Conservation (phyloP, 371 early-diverging fungal species). For the Lichtheimia ornata region DNA sequence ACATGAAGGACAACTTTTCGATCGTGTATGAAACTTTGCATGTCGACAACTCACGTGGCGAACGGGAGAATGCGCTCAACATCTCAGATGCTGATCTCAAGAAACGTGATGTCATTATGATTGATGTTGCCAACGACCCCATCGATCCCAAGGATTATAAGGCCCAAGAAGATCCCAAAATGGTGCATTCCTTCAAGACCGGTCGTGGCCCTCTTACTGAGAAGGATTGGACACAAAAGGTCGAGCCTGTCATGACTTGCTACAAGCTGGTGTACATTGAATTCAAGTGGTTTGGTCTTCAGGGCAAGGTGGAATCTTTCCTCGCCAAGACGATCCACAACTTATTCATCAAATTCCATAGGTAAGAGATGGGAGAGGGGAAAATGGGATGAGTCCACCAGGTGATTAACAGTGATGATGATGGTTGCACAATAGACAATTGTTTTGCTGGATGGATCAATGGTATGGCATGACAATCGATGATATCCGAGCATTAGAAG, state of each 20-base stretch:
- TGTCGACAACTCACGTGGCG: slow-evolving; percentile 68
- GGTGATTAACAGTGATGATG: too few relatives aligned
- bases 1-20: slow-evolving; percentile 72
- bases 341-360: slow-evolving; percentile 42
- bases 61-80: slow-evolving; percentile 66
- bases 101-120: slow-evolving; percentile 61
- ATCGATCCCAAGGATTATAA: slow-evolving; percentile 60
- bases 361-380: slow-evolving; percentile 14
- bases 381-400: too few relatives aligned
- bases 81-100: slow-evolving; percentile 41
- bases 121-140: slow-evolving; percentile 69
- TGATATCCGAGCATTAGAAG: slow-evolving; percentile 66
- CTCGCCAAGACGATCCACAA: slow-evolving; percentile 44
- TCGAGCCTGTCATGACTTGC: slow-evolving; percentile 77
- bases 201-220: slow-evolving; percentile 67
- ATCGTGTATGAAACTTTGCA: slow-evolving; percentile 77
- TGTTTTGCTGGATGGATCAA: slow-evolving; percentile 73
- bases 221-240: slow-evolving; percentile 41
- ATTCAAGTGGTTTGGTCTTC: slow-evolving; percentile 75
- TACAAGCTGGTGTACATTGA: slow-evolving; percentile 78
- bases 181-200: slow-evolving; percentile 64
- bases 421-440: slow-evolving; percentile 36
- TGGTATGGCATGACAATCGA: slow-evolving; percentile 77
- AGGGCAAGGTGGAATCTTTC: slow-evolving; percentile 61
- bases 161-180: slow-evolving; percentile 65